Conservation (phyloP, 2,329 filamentous ascomycete species). For the Didymella pomorum region DNA sequence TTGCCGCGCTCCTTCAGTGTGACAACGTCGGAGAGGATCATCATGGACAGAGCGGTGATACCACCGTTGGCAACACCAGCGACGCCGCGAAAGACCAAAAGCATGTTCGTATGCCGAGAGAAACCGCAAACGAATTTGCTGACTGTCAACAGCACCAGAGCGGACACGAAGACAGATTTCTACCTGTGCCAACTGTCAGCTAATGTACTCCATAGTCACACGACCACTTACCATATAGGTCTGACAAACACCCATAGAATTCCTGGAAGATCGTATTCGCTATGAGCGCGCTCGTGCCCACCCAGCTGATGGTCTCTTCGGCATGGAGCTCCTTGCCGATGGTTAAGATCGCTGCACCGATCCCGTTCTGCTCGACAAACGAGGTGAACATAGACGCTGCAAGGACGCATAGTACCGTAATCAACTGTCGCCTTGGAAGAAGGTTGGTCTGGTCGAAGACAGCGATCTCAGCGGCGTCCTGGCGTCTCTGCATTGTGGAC, state of each 20-base stretch:
- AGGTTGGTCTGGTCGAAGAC: neutral
- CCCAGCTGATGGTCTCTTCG: neutral
- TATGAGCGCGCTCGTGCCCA: neutral
- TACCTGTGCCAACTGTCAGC: neutral
- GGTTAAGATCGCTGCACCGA: neutral
- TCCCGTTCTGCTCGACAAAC: neutral
- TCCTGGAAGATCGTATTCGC: neutral
- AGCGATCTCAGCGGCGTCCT: neutral
- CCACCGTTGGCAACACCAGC: neutral
- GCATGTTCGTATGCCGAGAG: neutral
- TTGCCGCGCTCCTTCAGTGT: constrained; percentile 50
- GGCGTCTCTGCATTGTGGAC: neutral
- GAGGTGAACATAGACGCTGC: neutral
- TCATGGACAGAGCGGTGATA: neutral
- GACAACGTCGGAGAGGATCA: constrained; percentile 7
- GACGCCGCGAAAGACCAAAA: neutral
- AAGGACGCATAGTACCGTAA: neutral
- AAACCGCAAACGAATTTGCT: neutral
- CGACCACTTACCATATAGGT: neutral
- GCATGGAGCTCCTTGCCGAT: neutral
- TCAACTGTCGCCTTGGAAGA: neutral
- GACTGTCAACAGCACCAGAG: neutral
- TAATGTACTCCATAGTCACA: neutral
- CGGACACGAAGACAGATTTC: neutral
- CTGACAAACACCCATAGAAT: neutral